Evolutionary conservation across 2,329 filamentous ascomycete species (phyloP), one percentile per base, ranked within the genome.

Genomic region (Lasiodiplodia sp.): DNA sequence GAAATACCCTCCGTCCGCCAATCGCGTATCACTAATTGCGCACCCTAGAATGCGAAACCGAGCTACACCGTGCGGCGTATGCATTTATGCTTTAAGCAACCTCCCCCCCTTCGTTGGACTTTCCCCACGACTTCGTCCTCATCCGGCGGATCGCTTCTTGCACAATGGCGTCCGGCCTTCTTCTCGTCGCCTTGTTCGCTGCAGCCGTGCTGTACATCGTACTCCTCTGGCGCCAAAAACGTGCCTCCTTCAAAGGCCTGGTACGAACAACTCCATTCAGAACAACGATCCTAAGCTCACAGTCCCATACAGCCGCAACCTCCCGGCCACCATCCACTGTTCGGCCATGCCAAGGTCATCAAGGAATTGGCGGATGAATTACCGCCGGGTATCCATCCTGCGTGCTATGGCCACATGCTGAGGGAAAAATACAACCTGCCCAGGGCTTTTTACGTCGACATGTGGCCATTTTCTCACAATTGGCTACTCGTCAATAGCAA

Each of bases 361-460:
- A 47, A 57, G 12, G 53, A 56, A 5, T 16, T 58, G 38, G 53
- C 55, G 0, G 31, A 44, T n/a, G 31, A 37, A 18, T 14, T 67
- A n/a, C 65, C 65, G n/a, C 53, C 53, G 14, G 65, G 38, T n/a
- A 18, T 67, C 18, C 65, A 67, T 40, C 65, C 53, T 3, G 44
- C 53, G 6, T 44, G 34, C 16, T 67, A 58, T n/a, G 40, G 53
- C 44, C 58, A 67, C 16, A 6, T 56, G 12, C 11, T 67, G 28
- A 49, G n/a, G 53, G 5, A 58, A 21, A 49, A 57, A 11, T 68
- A 62, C 47, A 68, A 68, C 31, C 47, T 68, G 14, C 53, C 53
- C 10, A 40, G 52, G 10, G 44, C 56, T 16, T 68, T 68, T 21
- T 68, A 63, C 56, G 31, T 68, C 47, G 66, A 68, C n/a, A 25